phyloP scores from a whole-genome alignment of 2,329 filamentous ascomycete species.

The Shiraia sp. region DNA sequence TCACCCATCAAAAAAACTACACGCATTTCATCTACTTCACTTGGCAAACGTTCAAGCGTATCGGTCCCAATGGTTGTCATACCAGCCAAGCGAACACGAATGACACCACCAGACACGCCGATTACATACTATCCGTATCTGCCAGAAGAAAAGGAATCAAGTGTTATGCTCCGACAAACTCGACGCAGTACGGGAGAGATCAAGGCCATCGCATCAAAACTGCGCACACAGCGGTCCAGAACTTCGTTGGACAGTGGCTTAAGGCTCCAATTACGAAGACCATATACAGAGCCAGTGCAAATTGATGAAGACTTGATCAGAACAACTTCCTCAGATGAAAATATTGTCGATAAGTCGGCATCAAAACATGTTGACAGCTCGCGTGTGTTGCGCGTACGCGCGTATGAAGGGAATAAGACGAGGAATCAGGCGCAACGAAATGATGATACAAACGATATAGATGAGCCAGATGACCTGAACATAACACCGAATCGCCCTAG shows the following conservation, averaged over 20 bases:
- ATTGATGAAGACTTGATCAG: not conserved
- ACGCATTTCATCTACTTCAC: constrained; percentile 9
- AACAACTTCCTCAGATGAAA: not conserved
- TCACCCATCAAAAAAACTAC: constrained; percentile 27
- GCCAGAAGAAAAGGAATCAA: constrained; percentile 11
- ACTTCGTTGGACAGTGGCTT: constrained; percentile 18
- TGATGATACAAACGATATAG: not conserved
- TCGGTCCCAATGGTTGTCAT: constrained; percentile 34
- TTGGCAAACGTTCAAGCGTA: constrained; percentile 31
- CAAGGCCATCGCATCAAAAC: constrained; percentile 2
- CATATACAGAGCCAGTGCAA: constrained; percentile 13
- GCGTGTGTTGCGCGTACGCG: not conserved
- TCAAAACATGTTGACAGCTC: not conserved
- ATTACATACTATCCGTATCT: constrained; percentile 21
- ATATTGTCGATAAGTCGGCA: not conserved
- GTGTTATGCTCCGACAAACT: constrained; percentile 3
- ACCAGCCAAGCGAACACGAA: constrained; percentile 19
- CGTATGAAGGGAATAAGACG: not conserved
- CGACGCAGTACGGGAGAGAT: constrained; percentile 15
- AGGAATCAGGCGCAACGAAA: not conserved
- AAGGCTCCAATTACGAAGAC: constrained; percentile 16
- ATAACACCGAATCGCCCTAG: constrained; percentile 10
- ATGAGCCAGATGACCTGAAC: constrained; percentile 17
- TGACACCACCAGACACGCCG: constrained; percentile 20
- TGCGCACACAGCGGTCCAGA: constrained; percentile 16